Conservation (phyloP, 345 rosid genomes). For the Capsella bursapastoris region DNA sequence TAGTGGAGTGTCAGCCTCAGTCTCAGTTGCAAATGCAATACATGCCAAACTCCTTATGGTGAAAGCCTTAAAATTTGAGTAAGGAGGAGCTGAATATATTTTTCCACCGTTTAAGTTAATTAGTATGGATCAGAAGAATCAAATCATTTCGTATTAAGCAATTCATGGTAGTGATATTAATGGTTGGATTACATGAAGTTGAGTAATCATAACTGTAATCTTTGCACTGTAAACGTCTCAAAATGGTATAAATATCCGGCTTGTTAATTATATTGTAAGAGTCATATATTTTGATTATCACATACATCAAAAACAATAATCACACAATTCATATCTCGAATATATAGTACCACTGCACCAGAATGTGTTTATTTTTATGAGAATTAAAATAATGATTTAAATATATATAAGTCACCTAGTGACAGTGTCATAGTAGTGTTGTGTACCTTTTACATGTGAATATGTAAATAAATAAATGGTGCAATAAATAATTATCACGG, state of each 20-base stretch:
- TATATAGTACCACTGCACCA: conserved; percentile 18
- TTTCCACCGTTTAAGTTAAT: not conserved
- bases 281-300: conserved; percentile 17
- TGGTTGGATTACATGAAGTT: not conserved
- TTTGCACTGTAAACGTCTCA: not conserved
- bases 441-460: conserved; percentile 31
- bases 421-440: conserved; percentile 32
- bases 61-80: conserved; percentile 27
- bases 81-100: conserved; percentile 21
- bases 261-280: not conserved
- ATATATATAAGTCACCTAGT: conserved; percentile 14
- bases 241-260: not conserved
- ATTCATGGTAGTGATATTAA: not conserved
- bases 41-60: conserved; percentile 37
- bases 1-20: conserved; percentile 35
- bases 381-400: conserved; percentile 11
- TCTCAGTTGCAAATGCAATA: conserved; percentile 38
- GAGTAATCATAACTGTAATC: not conserved
- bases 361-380: not conserved
- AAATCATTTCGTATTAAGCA: conserved; percentile 18
- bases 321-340: conserved; percentile 8
- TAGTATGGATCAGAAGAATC: conserved; percentile 24
- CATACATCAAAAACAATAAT: conserved; percentile 3
- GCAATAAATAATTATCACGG: conserved; percentile 9
- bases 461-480: conserved; percentile 13